phyloP scores from a whole-genome alignment of 2,329 filamentous ascomycete genomes.

The Hymenoscyphus occultus region DNA sequence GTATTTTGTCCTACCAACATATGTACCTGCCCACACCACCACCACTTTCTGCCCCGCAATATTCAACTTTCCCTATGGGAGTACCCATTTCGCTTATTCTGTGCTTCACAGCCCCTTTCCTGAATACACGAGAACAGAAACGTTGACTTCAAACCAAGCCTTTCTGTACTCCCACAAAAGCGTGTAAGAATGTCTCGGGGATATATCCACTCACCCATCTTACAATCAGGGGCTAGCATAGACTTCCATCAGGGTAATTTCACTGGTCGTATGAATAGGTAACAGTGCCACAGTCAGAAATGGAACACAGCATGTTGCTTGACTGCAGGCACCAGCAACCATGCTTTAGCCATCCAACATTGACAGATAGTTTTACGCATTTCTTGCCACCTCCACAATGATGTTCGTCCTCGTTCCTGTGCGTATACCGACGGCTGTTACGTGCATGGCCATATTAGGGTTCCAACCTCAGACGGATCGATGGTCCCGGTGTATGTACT shows the following conservation, averaged over 20 bases:
- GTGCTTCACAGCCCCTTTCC: background rate
- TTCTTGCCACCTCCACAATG: conserved; percentile 2
- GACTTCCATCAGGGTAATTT: background rate
- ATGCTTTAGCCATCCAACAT: conserved; percentile 3
- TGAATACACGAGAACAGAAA: background rate
- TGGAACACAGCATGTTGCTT: background rate
- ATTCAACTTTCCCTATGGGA: background rate
- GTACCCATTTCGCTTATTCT: background rate
- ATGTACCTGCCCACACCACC: background rate
- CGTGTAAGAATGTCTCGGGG: background rate
- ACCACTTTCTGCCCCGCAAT: background rate
- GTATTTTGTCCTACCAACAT: background rate
- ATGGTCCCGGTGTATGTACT: background rate
- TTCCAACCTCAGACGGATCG: background rate
- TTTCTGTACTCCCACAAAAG: background rate
- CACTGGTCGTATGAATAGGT: background rate
- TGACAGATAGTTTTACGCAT: background rate
- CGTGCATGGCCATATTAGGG: background rate
- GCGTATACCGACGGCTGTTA: background rate
- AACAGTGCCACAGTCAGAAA: background rate
- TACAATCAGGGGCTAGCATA: background rate
- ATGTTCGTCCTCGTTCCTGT: background rate
- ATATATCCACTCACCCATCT: background rate
- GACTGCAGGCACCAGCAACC: background rate
- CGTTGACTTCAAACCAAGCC: background rate